Conservation (phyloP, 2,329 filamentous ascomycete genomes). For the Cercospora zeae-maydis region DNA sequence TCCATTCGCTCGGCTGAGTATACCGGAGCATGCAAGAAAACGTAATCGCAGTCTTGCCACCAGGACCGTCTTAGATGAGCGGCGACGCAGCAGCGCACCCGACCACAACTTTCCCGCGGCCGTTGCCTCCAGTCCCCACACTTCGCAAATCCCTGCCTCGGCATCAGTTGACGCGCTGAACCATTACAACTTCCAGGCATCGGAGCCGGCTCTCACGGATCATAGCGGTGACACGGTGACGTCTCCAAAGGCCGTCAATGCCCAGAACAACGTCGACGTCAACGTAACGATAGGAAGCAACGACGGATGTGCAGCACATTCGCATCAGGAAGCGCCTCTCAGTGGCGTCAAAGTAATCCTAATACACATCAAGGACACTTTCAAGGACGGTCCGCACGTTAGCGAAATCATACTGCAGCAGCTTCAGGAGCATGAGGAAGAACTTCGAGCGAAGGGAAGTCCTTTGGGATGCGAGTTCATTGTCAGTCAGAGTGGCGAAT, state of each 20-base stretch:
- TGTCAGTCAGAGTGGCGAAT: constrained; percentile 64
- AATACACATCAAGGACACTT: constrained; percentile 83
- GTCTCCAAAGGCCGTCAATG: constrained; percentile 24
- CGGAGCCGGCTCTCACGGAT: neutral
- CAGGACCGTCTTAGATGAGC: constrained; percentile 20
- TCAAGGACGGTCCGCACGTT: constrained; percentile 65
- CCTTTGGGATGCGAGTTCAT: constrained; percentile 76
- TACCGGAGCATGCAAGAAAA: constrained; percentile 31
- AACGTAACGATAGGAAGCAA: constrained; percentile 9
- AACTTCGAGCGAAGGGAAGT: constrained; percentile 46
- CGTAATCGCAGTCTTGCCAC: constrained; percentile 34
- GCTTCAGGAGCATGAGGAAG: constrained; percentile 60
- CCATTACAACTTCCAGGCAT: constrained; percentile 17
- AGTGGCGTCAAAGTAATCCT: constrained; percentile 75
- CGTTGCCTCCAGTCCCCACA: constrained; percentile 2
- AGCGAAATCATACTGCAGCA: constrained; percentile 67
- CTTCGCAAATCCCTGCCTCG: constrained; percentile 11
- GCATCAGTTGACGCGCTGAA: constrained; percentile 18
- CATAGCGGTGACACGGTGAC: neutral
- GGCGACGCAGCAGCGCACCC: constrained; percentile 21
- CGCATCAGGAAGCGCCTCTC: constrained; percentile 50
- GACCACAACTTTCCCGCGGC: constrained; percentile 3
- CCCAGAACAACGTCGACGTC: neutral
- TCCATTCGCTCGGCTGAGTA: constrained; percentile 24
- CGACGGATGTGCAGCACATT: neutral